A percentile compares a stretch with the other conserved stretches of the same genome.
Evolutionary conservation across 1,284 basidiomycete genomes (phyloP).

Genomic region (Leucoagaricus sp.): DNA sequence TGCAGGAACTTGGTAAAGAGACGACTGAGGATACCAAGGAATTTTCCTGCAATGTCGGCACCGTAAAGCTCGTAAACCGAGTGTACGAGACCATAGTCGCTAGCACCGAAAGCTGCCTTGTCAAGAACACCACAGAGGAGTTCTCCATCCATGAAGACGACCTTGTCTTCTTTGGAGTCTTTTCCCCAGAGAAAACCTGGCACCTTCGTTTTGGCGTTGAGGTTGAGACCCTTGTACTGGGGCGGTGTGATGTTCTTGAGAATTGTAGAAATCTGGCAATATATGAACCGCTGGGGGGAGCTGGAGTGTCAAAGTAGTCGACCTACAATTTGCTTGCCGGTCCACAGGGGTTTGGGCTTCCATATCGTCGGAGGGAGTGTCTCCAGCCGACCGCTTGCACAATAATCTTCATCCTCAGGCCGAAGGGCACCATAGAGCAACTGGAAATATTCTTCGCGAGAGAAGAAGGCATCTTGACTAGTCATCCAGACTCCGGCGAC

Average conservation of each 20-base stretch:
- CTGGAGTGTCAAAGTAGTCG: constrained; percentile 7
- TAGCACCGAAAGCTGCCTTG: constrained; percentile 97
- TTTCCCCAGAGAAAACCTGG: constrained; percentile 83
- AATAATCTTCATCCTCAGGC: constrained; percentile 77
- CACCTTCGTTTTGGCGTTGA: constrained; percentile 87
- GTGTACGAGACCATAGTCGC: constrained; percentile 95
- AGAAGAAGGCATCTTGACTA: constrained; percentile 93
- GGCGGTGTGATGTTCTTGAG: constrained; percentile 89
- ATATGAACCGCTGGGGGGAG: constrained; percentile 7
- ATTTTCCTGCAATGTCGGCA: constrained; percentile 83
- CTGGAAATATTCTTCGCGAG: constrained; percentile 96
- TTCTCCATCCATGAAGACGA: constrained; percentile 93
- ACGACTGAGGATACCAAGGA: constrained; percentile 92
- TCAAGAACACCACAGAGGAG: constrained; percentile 92
- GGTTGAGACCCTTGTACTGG: constrained; percentile 82
- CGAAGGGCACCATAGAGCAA: constrained; percentile 93
- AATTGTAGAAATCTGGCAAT: constrained; percentile 85
- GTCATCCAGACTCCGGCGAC: constrained; percentile 99
- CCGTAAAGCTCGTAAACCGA: constrained; percentile 99
- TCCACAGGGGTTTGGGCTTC: constrained; percentile 93
- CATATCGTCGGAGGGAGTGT: constrained; percentile 92
- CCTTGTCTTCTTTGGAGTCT: constrained; percentile 81
- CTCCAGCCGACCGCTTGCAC: constrained; percentile 66
- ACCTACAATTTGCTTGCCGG: constrained; percentile 94
- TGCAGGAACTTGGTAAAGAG: constrained; percentile 98